Base-by-base conservation (phyloP, 495 filamentous ascomycete genomes). In the Talaromyces ruber region DNA sequence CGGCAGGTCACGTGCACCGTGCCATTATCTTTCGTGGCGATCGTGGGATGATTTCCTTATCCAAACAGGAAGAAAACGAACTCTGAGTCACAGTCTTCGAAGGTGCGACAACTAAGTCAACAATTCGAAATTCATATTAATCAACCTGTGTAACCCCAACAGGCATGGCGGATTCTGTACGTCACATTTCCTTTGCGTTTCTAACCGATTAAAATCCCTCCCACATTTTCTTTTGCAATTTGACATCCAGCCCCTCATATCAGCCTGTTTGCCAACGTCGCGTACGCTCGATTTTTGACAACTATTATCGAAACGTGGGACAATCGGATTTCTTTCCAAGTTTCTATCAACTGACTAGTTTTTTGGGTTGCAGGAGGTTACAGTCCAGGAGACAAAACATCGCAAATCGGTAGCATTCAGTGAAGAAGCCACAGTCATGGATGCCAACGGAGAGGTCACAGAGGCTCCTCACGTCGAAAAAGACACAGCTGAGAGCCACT, bases 401-500 rank as follows among this genome's bases (percentile, higher is more conserved):
- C 90, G 92, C 75, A 97, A 96, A 72, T 93, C 89, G 34, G 92
- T 97, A 66, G 88, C 90, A 30, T 97, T 97, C 74, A 91, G 85
- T 68, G 89, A 93, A 74, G 89, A 88, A 64, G 79, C 88, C 57
- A 84, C 88, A 63, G 86, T 95, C 67, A 90, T 95, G 67, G 88
- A 93, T 77, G 83, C 84, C 69, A 89, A 94, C 79, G 92, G 92
- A 61, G 82, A 84, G 73, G 83, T 97, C 62, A 90, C 83, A 72
- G 86, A 92, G 65, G 73, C 78, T n/a, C 78, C 81, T 71, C 83
- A 83, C 61, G 78, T 81, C 63, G 84, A 88, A 69, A 87, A 91
- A 72, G 72, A 78, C 60, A 86, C 85, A 62, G 89, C 88, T 57
- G 78, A 86, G 71, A 86, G 84, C 66, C 87, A 90, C 71, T 78